Conservation (phyloP, 441 rosid species). For the Melianthus villosus region DNA sequence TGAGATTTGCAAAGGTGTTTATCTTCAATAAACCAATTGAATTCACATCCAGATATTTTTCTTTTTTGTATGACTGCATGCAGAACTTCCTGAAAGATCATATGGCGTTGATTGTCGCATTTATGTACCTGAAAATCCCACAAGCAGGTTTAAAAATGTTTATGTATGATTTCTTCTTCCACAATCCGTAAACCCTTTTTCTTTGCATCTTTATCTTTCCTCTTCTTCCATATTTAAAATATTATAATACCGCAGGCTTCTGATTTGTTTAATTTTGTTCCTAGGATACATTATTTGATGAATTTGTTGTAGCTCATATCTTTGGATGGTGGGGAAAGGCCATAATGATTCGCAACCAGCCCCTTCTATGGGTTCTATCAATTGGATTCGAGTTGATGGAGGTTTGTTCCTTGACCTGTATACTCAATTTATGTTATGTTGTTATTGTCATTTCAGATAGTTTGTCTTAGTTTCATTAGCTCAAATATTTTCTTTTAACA, state of each 20-base stretch:
- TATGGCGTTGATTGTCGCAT: slow-evolving; percentile 95
- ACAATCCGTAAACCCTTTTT: slow-evolving; percentile 6
- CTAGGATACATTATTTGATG: slow-evolving; percentile 87
- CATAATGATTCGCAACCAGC: slow-evolving; percentile 85
- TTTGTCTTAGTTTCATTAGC: slow-evolving; percentile 2
- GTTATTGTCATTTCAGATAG: not conserved
- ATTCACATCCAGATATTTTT: not conserved
- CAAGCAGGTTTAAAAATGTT: slow-evolving; percentile 98
- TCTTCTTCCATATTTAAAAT: not conserved
- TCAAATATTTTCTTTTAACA: slow-evolving; percentile 1
- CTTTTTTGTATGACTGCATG: slow-evolving; percentile 12
- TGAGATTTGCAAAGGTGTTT: not conserved
- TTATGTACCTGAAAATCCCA: slow-evolving; percentile 63
- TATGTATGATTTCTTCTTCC: slow-evolving; percentile 83
- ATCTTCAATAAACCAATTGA: slow-evolving; percentile 2
- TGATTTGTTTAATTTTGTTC: slow-evolving; percentile 16
- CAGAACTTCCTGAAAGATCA: slow-evolving; percentile 97
- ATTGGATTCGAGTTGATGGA: slow-evolving; percentile 96
- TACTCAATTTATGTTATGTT: not conserved
- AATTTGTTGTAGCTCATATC: slow-evolving; percentile 90
- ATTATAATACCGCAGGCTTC: slow-evolving; percentile 3
- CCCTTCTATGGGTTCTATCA: slow-evolving; percentile 94
- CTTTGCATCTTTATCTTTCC: not conserved
- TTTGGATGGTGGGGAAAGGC: slow-evolving; percentile 99
- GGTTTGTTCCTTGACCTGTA: slow-evolving; percentile 30